Evolutionary conservation across 441 rosid genomes (phyloP).

Genomic region (Aleurites moluccanus): DNA sequence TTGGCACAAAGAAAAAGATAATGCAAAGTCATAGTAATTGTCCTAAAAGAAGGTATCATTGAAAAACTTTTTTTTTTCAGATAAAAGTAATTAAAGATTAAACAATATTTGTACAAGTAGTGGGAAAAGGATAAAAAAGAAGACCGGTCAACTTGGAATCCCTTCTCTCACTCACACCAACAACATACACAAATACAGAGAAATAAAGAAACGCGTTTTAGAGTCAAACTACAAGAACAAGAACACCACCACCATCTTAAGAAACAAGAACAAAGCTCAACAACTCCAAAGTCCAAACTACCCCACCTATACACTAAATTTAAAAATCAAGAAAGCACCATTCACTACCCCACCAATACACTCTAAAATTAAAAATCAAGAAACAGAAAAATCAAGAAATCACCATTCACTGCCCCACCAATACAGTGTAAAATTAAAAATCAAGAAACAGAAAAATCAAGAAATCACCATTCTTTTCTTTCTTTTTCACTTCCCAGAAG

Average conservation of each 20-base stretch:
- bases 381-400: not conserved
- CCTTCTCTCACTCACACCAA: not conserved
- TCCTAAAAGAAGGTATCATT: not conserved
- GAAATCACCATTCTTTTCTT: too few species aligned
- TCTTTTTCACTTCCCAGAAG: not conserved
- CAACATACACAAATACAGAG: not conserved
- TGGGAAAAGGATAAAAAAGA: slow-evolving; percentile 17
- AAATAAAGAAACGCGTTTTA: slow-evolving; percentile 43
- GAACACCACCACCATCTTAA: not conserved
- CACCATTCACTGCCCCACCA: too few species aligned
- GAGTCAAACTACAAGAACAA: slow-evolving; percentile 40
- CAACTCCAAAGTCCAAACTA: slow-evolving; percentile 15
- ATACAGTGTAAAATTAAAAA: too few species aligned
- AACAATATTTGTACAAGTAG: not conserved
- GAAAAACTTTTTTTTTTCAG: too few species aligned
- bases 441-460: too few species aligned
- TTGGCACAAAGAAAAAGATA: not conserved
- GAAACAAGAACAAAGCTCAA: slow-evolving; percentile 8
- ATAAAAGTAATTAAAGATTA: not conserved
- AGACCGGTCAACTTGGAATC: slow-evolving; percentile 30
- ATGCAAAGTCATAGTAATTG: slow-evolving; percentile 3
- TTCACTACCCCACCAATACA: too few species aligned
- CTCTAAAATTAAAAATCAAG: too few species aligned
- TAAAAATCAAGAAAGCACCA: not conserved
- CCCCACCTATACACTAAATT: not conserved